Conservation (phyloP, 2,329 filamentous ascomycete species). For the Furcasterigmium sp. region DNA sequence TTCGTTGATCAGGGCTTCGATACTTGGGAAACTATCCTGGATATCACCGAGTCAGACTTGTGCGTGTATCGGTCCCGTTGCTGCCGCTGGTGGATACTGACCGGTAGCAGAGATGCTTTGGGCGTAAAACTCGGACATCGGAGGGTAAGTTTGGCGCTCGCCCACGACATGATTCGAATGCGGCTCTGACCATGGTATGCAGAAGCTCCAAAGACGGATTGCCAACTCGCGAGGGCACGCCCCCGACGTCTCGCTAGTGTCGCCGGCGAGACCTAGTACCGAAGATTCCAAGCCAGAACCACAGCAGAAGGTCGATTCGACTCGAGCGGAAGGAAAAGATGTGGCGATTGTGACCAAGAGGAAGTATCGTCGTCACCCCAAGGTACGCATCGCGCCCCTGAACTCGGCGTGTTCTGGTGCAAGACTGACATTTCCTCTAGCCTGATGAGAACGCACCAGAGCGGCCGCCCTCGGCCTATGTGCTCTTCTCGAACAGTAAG, state of each 20-base stretch:
- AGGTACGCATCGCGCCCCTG: too few species aligned
- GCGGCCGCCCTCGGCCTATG: constrained; percentile 75
- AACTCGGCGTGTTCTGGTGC: constrained; percentile 1
- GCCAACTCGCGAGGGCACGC: constrained; percentile 65
- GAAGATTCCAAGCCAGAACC: constrained; percentile 54
- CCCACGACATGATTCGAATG: background rate
- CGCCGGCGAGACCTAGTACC: constrained; percentile 40
- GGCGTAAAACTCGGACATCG: constrained; percentile 77
- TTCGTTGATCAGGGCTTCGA: constrained; percentile 80
- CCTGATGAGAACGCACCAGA: constrained; percentile 77
- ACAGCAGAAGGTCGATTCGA: constrained; percentile 43
- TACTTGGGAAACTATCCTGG: constrained; percentile 75
- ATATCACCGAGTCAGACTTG: constrained; percentile 82
- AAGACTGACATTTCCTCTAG: constrained; percentile 27
- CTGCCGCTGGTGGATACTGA: background rate
- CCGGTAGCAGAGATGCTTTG: constrained; percentile 54
- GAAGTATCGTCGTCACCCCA: constrained; percentile 53
- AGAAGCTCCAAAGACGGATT: constrained; percentile 82
- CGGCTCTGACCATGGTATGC: background rate
- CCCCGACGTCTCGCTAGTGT: constrained; percentile 45
- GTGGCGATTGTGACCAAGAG: constrained; percentile 50
- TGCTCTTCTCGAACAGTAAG: constrained; percentile 80
- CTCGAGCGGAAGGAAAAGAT: constrained; percentile 32
- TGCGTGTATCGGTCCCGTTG: constrained; percentile 33
- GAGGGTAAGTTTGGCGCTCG: constrained; percentile 67